These are phyloP conservation scores for Gliomastix tumulicola DNA, from an alignment of 2,329 filamentous ascomycete species.

Conservation along the genomic window DNA sequence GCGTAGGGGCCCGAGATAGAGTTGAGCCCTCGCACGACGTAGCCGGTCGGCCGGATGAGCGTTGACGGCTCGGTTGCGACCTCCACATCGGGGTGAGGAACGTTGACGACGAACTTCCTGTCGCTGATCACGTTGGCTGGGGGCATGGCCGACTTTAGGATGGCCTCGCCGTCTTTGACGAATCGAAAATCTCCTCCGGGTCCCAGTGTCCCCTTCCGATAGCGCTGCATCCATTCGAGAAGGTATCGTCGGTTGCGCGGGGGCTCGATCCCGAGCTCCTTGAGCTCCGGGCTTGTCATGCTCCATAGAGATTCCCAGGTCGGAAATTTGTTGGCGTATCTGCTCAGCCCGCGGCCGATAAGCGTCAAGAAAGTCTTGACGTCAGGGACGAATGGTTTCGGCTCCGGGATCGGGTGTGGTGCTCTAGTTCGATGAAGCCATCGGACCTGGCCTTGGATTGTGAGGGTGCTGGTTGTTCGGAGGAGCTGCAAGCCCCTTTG, in stretches of 20 bases:
- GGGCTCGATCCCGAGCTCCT: conserved; percentile 80
- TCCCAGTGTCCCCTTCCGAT: conserved; percentile 69
- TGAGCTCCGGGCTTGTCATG: conserved; percentile 68
- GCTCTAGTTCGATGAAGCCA: conserved; percentile 34
- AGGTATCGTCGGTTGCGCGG: conserved; percentile 77
- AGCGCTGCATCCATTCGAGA: conserved; percentile 80
- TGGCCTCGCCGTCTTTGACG: conserved; percentile 52
- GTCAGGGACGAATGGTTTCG: conserved; percentile 82
- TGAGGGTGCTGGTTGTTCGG: conserved; percentile 20
- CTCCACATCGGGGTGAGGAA: conserved; percentile 33
- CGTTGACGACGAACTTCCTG: conserved; percentile 46
- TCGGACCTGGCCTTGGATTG: conserved; percentile 27
- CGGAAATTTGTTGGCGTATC: conserved; percentile 79
- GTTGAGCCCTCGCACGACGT: conserved; percentile 61
- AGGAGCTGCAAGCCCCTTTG: conserved; percentile 22
- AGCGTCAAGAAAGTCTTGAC: conserved; percentile 79
- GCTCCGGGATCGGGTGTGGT: conserved; percentile 47
- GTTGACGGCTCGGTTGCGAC: conserved; percentile 14
- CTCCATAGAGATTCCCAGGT: conserved; percentile 89
- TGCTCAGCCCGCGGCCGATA: conserved; percentile 80
- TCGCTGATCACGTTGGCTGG: conserved; percentile 29
- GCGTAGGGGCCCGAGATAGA: conserved; percentile 72
- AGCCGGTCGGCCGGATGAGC: conserved; percentile 28
- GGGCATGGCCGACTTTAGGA: conserved; percentile 39
- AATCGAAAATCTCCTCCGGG: conserved; percentile 75